Percentiles rank a stretch among this genome's conserved stretches.
Conservation (phyloP, 1,284 basidiomycete species). For the Cryptococcus sp. region DNA sequence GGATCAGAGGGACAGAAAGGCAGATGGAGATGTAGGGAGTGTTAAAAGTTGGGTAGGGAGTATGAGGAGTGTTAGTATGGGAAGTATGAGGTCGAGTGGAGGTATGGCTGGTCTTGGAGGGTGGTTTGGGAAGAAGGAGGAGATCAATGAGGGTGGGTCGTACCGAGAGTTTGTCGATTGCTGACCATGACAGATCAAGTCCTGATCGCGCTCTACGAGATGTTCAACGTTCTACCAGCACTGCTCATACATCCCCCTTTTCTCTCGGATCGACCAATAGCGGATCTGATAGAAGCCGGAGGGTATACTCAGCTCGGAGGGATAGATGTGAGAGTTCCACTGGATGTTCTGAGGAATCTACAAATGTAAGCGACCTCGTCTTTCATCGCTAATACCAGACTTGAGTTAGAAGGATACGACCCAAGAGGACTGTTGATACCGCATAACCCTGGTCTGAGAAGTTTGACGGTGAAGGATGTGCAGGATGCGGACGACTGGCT, state of each 20-base stretch:
- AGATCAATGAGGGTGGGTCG: conserved; percentile 39
- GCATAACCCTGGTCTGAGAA: conserved; percentile 29
- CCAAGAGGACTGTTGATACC: conserved; percentile 41
- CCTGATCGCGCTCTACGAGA: conserved; percentile 38
- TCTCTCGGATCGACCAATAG: conserved; percentile 37
- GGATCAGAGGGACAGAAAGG: conserved; percentile 6
- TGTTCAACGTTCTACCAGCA: conserved; percentile 43
- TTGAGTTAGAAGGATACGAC: conserved; percentile 46
- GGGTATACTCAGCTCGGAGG: conserved; percentile 44
- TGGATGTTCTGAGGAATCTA: conserved; percentile 44
- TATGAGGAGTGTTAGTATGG: conserved; percentile 40
- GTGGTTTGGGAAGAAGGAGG: conserved; percentile 37
- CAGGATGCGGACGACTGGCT: conserved; percentile 47
- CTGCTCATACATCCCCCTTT: conserved; percentile 43
- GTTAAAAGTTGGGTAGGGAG: conserved; percentile 47
- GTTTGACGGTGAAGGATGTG: conserved; percentile 41
- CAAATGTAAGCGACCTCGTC: conserved; percentile 34
- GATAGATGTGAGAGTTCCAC: conserved; percentile 43
- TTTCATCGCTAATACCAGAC: conserved; percentile 15
- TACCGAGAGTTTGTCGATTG: background rate
- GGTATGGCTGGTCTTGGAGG: conserved; percentile 11
- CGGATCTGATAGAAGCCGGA: conserved; percentile 41
- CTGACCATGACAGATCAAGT: conserved; percentile 30
- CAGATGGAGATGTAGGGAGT: conserved; percentile 43
- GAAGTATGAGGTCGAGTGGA: conserved; percentile 13